These are phyloP conservation scores for Penicillium palitans DNA, from an alignment of 2,329 filamentous ascomycete species.

Conservation along the genomic window DNA sequence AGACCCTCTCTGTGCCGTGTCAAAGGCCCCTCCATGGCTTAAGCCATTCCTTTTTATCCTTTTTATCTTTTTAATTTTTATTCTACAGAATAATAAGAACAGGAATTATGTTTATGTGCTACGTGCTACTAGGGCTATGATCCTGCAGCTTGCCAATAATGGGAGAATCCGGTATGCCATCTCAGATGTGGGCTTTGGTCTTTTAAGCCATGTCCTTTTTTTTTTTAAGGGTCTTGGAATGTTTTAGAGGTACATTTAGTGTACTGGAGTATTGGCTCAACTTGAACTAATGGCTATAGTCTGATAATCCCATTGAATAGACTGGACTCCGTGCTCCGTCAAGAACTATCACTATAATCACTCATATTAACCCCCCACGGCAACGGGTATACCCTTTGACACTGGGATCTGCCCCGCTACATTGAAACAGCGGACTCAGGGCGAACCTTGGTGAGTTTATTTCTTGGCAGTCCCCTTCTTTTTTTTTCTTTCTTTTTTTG, in stretches of 20 bases:
- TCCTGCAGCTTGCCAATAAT: constrained; percentile 3
- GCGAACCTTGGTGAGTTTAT: constrained; percentile 36
- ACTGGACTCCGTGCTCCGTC: neutral
- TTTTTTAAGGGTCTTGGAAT: neutral
- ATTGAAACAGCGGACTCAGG: constrained; percentile 30
- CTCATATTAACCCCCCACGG: constrained; percentile 24
- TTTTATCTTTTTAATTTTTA: neutral
- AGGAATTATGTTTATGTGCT: neutral
- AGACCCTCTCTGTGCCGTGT: constrained; percentile 25
- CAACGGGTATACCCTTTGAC: constrained; percentile 38
- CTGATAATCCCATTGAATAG: neutral
- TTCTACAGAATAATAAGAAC: neutral
- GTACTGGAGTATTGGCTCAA: neutral
- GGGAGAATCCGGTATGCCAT: neutral
- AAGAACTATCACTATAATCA: constrained; percentile 6
- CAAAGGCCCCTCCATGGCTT: constrained; percentile 12
- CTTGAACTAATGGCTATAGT: neutral
- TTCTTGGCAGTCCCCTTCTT: constrained; percentile 30
- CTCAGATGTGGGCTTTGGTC: neutral
- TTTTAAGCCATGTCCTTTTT: neutral
- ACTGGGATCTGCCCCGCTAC: constrained; percentile 38
- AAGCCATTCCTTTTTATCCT: constrained; percentile 11
- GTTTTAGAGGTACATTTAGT: neutral
- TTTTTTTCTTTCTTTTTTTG: constrained; percentile 4
- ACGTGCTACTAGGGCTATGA: neutral